Evolutionary conservation across 148 eudicot species (phyloP), one percentile per base, ranked within the genome.

Genomic region (Euryodendron excelsum): DNA sequence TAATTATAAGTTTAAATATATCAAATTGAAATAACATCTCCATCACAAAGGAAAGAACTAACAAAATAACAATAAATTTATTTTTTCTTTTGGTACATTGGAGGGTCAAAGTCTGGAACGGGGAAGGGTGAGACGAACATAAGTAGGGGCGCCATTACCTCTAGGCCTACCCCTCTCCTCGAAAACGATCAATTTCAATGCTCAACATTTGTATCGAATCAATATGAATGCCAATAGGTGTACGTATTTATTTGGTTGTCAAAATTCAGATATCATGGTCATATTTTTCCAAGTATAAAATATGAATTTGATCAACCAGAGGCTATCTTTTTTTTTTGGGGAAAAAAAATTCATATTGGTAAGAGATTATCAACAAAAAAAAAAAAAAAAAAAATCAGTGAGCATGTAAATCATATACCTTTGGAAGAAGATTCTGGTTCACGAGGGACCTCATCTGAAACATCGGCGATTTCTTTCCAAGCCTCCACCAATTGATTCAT

Each of bases 391-490:
- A 23, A 0, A 55, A 28, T 37, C 20, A 59, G 31, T 10, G 34
- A 62, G 11, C 21, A n/a, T 5, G 21, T 21, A 47, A 36, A 79
- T 52, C 21, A 31, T 1, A 20, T 79, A 95, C 99, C 97, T 89
- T 72, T 91, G 67, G 90, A 86, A 11, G 93, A 90, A 45, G 86
- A 79, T 28, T 80, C 86, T n/a, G 92, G 86, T 67, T 83, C 85
- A 6, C 86, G 88, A 11, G 86, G 90, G 48, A 83, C 90, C 78
- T 87, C 92, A 56, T 88, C 91, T 2, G 85, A 69, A n/a, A 83
- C 87, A 88, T 95, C 97, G 47, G 98, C 94, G 72, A 95, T 80
- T 71, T 87, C 89, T 82, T 88, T 93, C 98, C 98, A 95, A 13
- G 82, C 89, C 70, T 93, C 93, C 45, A 95, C 78, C 90, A 89